Base-by-base conservation (phyloP, 768 basidiomycete species). In the Pholiota conissans region DNA sequence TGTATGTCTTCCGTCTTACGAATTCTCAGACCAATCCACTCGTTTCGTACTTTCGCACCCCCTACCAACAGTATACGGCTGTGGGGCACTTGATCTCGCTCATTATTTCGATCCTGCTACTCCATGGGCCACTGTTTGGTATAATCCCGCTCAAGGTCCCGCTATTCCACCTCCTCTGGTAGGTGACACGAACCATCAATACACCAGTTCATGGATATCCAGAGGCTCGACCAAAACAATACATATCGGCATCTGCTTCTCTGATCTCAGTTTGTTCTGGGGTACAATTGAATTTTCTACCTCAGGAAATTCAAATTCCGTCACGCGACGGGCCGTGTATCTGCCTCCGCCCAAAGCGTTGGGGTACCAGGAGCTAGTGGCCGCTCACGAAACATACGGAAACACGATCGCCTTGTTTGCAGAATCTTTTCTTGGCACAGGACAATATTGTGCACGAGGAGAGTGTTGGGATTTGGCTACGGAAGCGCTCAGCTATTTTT, bases 391-490 rank as follows among this genome's bases (percentile, higher is more conserved):
- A 66, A 73, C 70, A 32, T 83, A 84, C 61, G 83, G 82, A 30
- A 78, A 79, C 49, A 73, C 73, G 1, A 70, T 84, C 35, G 81
- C 78, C 0, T 67, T 68, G 22, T 84, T 76, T 61, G 83, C 80
- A 16, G 77, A 79, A 62, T 66, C 70, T 26, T 83, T 76, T 60
- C 72, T 73, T 35, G 76, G 68, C 3, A 68, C 74, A 1, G 78
- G 79, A 5, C 60, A 71, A 55, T 77, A 73, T 50, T 78, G 82
- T 55, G 81, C 71, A n/a, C 76, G 76, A 24, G 81, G 82, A 34
- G 82, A 83, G 61, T 84, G 83, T 65, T 85, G 84, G 84, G 82
- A 84, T 69, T 65, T 85, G 29, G 83, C 84, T 14, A 70, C 73
- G 61, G 76, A 83, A 67, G 82, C 74, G 27, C 71, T 85, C 55